phyloP scores from a whole-genome alignment of 2,329 filamentous ascomycete genomes.

The Nigrograna mackinnonii region DNA sequence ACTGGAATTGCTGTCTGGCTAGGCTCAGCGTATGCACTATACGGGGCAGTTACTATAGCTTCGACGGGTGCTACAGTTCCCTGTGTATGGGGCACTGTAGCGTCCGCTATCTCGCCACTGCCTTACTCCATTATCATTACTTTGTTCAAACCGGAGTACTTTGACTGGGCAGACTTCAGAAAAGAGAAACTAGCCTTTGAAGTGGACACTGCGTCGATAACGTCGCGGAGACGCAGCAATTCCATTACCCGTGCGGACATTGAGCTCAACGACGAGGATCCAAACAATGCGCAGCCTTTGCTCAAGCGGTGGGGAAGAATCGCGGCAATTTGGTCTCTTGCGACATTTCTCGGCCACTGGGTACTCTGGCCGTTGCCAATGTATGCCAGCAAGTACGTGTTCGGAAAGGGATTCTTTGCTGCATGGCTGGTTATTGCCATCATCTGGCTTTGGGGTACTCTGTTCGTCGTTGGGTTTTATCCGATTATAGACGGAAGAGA shows the following conservation, averaged over 20 bases:
- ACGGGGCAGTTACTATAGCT: slow-evolving; percentile 52
- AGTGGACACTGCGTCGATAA: slow-evolving; percentile 12
- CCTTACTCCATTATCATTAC: slow-evolving; percentile 54
- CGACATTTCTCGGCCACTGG: slow-evolving; percentile 58
- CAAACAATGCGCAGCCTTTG: slow-evolving; percentile 19
- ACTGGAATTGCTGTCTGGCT: slow-evolving; percentile 60
- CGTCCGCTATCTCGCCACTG: slow-evolving; percentile 46
- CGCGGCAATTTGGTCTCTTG: slow-evolving; percentile 51
- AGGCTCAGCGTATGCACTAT: slow-evolving; percentile 49
- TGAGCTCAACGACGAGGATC: slow-evolving; percentile 2
- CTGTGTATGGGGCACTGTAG: slow-evolving; percentile 58
- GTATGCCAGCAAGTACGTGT: slow-evolving; percentile 57
- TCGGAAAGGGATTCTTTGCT: slow-evolving; percentile 52
- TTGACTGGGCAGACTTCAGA: slow-evolving; percentile 45
- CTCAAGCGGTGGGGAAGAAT: slow-evolving; percentile 53
- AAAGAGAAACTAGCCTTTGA: slow-evolving; percentile 48
- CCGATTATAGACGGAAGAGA: slow-evolving; percentile 53
- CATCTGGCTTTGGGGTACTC: slow-evolving; percentile 58
- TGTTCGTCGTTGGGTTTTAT: slow-evolving; percentile 55
- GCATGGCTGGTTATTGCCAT: slow-evolving; percentile 57
- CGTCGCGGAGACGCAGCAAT: not conserved
- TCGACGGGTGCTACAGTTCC: slow-evolving; percentile 55
- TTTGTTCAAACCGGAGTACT: slow-evolving; percentile 47
- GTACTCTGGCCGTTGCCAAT: slow-evolving; percentile 60
- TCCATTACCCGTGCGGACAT: slow-evolving; percentile 3